A percentile compares a stretch with the other conserved stretches of the same genome.
Evolutionary conservation across 768 basidiomycete species (phyloP).

Genomic region (Auricularia auricula-judae): DNA sequence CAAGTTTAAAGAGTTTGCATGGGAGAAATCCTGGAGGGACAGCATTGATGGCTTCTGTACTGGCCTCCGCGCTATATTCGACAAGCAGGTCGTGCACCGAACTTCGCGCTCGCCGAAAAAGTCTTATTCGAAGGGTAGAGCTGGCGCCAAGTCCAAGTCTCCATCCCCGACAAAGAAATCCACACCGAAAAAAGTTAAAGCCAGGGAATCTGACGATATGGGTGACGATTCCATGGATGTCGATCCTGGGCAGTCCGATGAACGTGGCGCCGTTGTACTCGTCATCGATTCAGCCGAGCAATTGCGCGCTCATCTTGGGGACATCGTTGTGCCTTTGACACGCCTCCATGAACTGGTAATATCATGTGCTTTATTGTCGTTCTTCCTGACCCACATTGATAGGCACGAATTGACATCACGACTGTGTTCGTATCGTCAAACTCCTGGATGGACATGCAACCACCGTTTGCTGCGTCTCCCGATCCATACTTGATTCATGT

Average conservation of each 20-base stretch:
- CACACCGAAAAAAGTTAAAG: not conserved
- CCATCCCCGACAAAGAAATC: not conserved
- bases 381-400: not conserved
- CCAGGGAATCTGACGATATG: not conserved
- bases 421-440: slow-evolving; percentile 54
- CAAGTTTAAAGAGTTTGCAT: not conserved
- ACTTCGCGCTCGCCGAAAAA: not conserved
- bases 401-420: slow-evolving; percentile 50
- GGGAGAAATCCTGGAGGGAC: not conserved
- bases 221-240: not conserved
- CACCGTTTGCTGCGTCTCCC: slow-evolving; percentile 53
- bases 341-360: slow-evolving; percentile 60
- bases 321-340: slow-evolving; percentile 58
- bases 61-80: not conserved
- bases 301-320: slow-evolving; percentile 48
- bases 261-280: slow-evolving; percentile 31
- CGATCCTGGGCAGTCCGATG: not conserved
- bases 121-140: not conserved
- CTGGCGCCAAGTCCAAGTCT: not conserved
- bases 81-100: not conserved
- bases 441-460: slow-evolving; percentile 65
- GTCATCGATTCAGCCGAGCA: slow-evolving; percentile 59
- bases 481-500: slow-evolving; percentile 63
- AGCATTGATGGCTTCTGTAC: not conserved
- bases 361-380: slow-evolving; percentile 12